phyloP scores from a whole-genome alignment of 2,329 filamentous ascomycete species.

The Cylindrodendrum hubeiense region DNA sequence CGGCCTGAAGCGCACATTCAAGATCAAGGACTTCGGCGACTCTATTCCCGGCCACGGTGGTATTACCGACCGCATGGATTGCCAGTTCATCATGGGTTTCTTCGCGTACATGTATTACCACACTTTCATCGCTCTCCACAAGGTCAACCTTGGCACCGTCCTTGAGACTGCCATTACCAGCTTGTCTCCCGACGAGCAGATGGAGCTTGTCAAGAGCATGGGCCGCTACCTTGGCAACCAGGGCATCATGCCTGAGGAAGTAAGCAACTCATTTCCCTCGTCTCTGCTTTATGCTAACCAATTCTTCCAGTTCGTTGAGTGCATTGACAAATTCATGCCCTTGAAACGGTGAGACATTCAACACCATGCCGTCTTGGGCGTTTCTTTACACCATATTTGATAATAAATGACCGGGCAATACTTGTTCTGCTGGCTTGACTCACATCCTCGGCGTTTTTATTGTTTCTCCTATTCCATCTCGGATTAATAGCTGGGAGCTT shows the following conservation, averaged over 20 bases:
- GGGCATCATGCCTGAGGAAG: constrained; percentile 56
- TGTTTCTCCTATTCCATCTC: constrained; percentile 22
- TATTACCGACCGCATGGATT: constrained; percentile 99
- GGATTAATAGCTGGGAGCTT: constrained; percentile 7
- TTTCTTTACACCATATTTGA: constrained; percentile 29
- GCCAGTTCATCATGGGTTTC: constrained; percentile 99
- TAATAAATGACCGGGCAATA: constrained; percentile 30
- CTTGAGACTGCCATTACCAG: constrained; percentile 93
- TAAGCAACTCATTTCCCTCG: constrained; percentile 34
- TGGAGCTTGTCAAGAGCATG: constrained; percentile 80
- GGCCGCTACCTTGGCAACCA: constrained; percentile 75
- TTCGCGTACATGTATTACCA: constrained; percentile 99
- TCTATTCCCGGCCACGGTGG: constrained; percentile 97
- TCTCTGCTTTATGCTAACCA: not conserved
- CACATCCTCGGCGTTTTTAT: constrained; percentile 32
- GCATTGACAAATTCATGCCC: constrained; percentile 42
- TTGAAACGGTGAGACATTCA: constrained; percentile 36
- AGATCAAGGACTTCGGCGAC: constrained; percentile 99
- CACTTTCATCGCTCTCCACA: constrained; percentile 92
- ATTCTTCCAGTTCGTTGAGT: constrained; percentile 38
- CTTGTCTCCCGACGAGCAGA: constrained; percentile 87
- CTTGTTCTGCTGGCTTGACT: constrained; percentile 28
- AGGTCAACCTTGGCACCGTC: constrained; percentile 85
- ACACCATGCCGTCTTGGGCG: constrained; percentile 6
- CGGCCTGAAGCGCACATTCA: constrained; percentile 97